These are phyloP conservation scores for Hypomontagnella submonticulosa DNA, from an alignment of 495 filamentous ascomycete species.

Conservation along the genomic window DNA sequence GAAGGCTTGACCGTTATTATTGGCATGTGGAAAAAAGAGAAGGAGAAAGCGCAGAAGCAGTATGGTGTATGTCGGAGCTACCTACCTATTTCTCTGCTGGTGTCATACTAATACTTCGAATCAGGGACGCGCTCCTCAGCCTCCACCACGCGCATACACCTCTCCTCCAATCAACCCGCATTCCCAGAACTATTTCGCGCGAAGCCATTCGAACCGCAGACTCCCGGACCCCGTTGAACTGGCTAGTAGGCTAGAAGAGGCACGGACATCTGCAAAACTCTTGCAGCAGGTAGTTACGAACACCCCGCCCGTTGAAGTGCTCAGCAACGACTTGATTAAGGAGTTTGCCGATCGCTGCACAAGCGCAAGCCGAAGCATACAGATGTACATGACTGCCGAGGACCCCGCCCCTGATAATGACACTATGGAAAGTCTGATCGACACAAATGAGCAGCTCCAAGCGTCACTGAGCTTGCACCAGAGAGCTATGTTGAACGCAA, in stretches of 20 bases:
- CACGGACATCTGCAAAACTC: slow-evolving; percentile 86
- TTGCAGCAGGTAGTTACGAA: slow-evolving; percentile 88
- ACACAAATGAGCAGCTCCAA: slow-evolving; percentile 90
- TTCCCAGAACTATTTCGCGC: slow-evolving; percentile 56
- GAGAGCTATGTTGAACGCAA: slow-evolving; percentile 79
- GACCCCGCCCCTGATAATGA: slow-evolving; percentile 88
- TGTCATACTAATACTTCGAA: slow-evolving; percentile 4
- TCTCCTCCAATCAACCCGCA: slow-evolving; percentile 44
- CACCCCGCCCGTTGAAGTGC: slow-evolving; percentile 79
- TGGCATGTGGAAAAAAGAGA: slow-evolving; percentile 92
- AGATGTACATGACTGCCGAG: slow-evolving; percentile 81
- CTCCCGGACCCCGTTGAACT: slow-evolving; percentile 86
- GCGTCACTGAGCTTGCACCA: slow-evolving; percentile 82
- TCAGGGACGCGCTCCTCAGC: slow-evolving; percentile 43
- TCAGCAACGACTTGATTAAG: slow-evolving; percentile 83
- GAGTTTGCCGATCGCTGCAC: slow-evolving; percentile 93
- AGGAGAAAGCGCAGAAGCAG: slow-evolving; percentile 65
- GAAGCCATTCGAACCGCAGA: slow-evolving; percentile 52
- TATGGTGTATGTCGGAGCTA: slow-evolving; percentile 49
- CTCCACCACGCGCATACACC: slow-evolving; percentile 35
- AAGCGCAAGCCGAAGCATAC: slow-evolving; percentile 78
- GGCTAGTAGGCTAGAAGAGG: slow-evolving; percentile 85
- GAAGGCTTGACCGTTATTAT: slow-evolving; percentile 73
- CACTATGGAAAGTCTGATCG: slow-evolving; percentile 90
- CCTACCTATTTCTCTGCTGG: not conserved